These are phyloP conservation scores for Carallia brachiata DNA, from an alignment of 345 rosid genomes.

Conservation along the genomic window DNA sequence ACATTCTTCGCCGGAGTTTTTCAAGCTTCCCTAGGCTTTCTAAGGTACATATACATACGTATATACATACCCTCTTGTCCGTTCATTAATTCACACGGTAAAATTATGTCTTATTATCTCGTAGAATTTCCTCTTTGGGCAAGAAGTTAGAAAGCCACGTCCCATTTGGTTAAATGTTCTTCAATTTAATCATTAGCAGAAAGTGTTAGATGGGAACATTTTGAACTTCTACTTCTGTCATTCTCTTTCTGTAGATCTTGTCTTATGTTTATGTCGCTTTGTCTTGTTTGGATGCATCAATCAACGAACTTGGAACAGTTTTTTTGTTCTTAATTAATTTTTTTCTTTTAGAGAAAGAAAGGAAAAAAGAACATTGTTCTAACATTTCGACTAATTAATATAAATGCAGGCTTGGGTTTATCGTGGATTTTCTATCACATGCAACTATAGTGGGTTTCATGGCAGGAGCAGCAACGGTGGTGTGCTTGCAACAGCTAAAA, in stretches of 20 bases:
- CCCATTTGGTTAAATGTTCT: neutral
- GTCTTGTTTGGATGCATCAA: neutral
- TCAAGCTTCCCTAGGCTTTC: conserved; percentile 83
- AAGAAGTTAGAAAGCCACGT: neutral
- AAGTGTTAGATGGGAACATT: neutral
- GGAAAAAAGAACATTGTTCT: too few relatives aligned
- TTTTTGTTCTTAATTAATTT: neutral
- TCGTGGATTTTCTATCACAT: conserved; percentile 94
- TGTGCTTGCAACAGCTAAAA: conserved; percentile 88
- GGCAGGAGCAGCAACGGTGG: conserved; percentile 99
- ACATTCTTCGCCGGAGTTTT: conserved; percentile 84
- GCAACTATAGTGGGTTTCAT: conserved; percentile 97
- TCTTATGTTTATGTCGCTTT: neutral
- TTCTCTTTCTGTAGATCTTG: neutral
- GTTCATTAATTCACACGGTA: too few relatives aligned
- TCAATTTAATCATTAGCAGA: neutral
- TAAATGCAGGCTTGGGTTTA: conserved; percentile 69
- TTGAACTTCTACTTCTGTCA: neutral
- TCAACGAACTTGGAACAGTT: neutral
- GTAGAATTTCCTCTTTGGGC: too few relatives aligned
- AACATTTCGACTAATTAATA: too few relatives aligned
- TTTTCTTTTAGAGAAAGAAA: neutral
- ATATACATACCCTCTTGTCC: too few relatives aligned
- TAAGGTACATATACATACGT: conserved; percentile 44
- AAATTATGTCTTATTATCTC: too few relatives aligned